phyloP scores from a whole-genome alignment of 2,329 filamentous ascomycete genomes.

The Trichophyton rubrum region DNA sequence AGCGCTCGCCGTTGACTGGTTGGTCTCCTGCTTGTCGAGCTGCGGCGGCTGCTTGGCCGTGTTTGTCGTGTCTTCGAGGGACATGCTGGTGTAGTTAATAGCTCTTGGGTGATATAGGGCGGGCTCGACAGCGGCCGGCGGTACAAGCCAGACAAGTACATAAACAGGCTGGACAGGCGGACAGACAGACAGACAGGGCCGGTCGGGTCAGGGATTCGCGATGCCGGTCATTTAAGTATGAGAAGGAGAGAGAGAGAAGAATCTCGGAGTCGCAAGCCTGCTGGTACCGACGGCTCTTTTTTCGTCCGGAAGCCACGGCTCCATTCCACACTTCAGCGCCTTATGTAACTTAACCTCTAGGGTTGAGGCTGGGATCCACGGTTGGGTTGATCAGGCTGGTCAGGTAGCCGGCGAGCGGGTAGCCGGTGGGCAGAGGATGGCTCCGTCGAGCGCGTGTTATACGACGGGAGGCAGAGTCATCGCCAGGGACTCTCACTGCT shows the following conservation, averaged over 20 bases:
- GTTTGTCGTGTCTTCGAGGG: slow-evolving; percentile 9
- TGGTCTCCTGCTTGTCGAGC: background rate
- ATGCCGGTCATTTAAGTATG: too few relatives aligned
- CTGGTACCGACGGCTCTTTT: background rate
- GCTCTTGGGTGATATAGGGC: background rate
- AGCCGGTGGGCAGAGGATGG: too few relatives aligned
- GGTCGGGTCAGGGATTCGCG: background rate
- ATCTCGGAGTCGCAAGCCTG: background rate
- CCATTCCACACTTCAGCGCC: too few relatives aligned
- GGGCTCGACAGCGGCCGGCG: background rate
- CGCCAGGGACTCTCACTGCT: too few relatives aligned
- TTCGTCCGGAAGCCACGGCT: slow-evolving; percentile 1
- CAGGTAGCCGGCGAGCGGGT: too few relatives aligned
- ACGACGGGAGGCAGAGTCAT: too few relatives aligned
- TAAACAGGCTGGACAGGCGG: background rate
- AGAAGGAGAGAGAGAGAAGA: too few relatives aligned
- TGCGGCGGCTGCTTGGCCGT: slow-evolving; percentile 4
- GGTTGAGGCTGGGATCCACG: slow-evolving; percentile 1
- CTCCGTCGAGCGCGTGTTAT: too few relatives aligned
- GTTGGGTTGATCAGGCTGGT: background rate
- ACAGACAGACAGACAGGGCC: background rate
- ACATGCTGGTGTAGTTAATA: slow-evolving; percentile 7
- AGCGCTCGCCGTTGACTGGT: slow-evolving; percentile 3
- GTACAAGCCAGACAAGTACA: background rate
- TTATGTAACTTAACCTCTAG: background rate